A percentile compares a stretch with the other conserved stretches of the same genome.
phyloP scores from a whole-genome alignment of 331 rosid species.

The Malus hybrid region DNA sequence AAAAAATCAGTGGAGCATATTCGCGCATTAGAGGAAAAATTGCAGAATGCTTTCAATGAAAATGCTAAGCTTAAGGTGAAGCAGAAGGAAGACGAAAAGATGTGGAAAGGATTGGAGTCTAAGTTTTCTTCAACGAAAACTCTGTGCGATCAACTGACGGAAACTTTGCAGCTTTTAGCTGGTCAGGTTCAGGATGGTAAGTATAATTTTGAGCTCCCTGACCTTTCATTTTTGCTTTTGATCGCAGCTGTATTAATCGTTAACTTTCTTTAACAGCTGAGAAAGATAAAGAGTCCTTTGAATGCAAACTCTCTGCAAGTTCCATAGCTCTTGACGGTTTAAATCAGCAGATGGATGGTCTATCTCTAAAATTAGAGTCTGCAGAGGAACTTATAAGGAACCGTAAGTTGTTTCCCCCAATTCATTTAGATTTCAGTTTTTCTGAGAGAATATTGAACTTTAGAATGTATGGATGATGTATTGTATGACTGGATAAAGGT shows the following conservation, averaged over 20 bases:
- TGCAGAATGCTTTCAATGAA: conserved; percentile 84
- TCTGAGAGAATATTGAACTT: neutral
- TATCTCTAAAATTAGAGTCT: conserved; percentile 56
- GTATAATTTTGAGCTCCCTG: neutral
- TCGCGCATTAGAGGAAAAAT: conserved; percentile 64
- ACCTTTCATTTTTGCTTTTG: neutral
- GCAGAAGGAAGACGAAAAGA: conserved; percentile 89
- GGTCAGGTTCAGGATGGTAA: conserved; percentile 78
- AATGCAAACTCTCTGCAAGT: conserved; percentile 58
- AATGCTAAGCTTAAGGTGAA: conserved; percentile 83
- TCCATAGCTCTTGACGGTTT: conserved; percentile 56
- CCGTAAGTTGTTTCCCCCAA: conserved; percentile 35
- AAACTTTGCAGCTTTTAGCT: conserved; percentile 68
- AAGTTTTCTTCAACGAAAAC: conserved; percentile 85
- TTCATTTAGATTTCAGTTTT: neutral
- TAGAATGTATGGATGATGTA: neutral
- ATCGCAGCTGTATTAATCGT: neutral
- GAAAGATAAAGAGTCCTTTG: conserved; percentile 64
- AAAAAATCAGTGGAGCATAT: conserved; percentile 64
- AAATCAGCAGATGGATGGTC: conserved; percentile 60
- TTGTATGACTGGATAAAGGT: neutral
- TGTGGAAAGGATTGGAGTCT: conserved; percentile 82
- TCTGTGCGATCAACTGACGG: conserved; percentile 71
- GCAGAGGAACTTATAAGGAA: conserved; percentile 54
- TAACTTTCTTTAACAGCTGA: conserved; percentile 47